A percentile compares a stretch with the other conserved stretches of the same genome.
Conservation (phyloP, 2,329 filamentous ascomycete genomes). For the Ilyonectria mors-panacis region DNA sequence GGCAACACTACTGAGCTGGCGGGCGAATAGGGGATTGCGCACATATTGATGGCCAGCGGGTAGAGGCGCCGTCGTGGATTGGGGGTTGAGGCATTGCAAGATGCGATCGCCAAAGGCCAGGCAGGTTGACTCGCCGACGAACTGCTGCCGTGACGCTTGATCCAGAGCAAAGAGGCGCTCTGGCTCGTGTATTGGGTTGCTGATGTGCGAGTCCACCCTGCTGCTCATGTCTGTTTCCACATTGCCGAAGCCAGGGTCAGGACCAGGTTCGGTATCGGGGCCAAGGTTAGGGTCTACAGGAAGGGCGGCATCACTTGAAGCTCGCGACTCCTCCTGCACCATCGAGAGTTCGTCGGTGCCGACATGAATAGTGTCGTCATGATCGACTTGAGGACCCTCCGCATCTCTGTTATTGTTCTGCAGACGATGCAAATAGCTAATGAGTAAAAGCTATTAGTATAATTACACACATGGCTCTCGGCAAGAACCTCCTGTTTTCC, state of each 20-base stretch:
- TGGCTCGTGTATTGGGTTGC: conserved; percentile 28
- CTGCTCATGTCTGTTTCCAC: not conserved
- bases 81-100: conserved; percentile 32
- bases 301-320: conserved; percentile 10
- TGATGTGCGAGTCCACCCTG: conserved; percentile 24
- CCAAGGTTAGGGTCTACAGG: not conserved
- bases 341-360: not conserved
- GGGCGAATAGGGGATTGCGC: conserved; percentile 20
- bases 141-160: conserved; percentile 29
- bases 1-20: conserved; percentile 15
- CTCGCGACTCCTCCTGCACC: conserved; percentile 23
- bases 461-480: not conserved
- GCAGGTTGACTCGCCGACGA: conserved; percentile 33
- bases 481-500: not conserved
- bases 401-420: conserved; percentile 14
- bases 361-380: conserved; percentile 12
- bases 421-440: conserved; percentile 26
- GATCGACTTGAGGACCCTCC: not conserved
- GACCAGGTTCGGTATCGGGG: not conserved
- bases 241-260: not conserved
- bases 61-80: conserved; percentile 1
- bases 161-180: conserved; percentile 25
- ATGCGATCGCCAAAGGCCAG: conserved; percentile 32
- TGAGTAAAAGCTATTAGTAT: not conserved
- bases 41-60: conserved; percentile 19